A percentile compares a stretch with the other conserved stretches of the same genome.
Conservation (phyloP, 108 stramenopile species). For the Nitzschia palea region DNA sequence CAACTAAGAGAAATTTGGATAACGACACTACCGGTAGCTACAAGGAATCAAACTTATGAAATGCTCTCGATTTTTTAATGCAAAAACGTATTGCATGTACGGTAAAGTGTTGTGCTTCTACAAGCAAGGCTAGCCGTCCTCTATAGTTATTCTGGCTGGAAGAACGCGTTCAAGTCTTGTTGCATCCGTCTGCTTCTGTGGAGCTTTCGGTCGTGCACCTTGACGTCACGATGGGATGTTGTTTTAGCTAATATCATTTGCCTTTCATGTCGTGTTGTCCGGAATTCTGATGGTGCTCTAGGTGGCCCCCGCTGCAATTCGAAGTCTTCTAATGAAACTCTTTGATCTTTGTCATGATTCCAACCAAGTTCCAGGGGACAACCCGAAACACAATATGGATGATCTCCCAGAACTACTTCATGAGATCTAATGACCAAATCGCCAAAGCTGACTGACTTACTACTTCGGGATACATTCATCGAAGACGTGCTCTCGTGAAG, state of each 20-base stretch:
- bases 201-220: background rate
- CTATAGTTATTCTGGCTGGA: background rate
- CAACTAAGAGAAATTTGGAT: too few species aligned
- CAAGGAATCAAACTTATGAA: slow-evolving; percentile 1
- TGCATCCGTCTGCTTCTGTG: background rate
- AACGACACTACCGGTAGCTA: too few species aligned
- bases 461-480: background rate
- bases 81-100: too few species aligned
- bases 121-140: too few species aligned
- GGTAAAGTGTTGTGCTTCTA: too few species aligned
- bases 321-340: slow-evolving; percentile 17
- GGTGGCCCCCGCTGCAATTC: slow-evolving; percentile 4
- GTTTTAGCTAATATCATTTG: background rate
- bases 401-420: slow-evolving; percentile 45
- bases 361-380: slow-evolving; percentile 50
- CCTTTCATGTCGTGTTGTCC: background rate
- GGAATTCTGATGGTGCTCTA: background rate
- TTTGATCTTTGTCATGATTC: slow-evolving; percentile 13
- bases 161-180: background rate
- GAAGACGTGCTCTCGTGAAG: background rate
- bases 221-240: background rate
- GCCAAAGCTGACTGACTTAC: slow-evolving; percentile 36
- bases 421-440: slow-evolving; percentile 37
- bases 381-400: slow-evolving; percentile 53
- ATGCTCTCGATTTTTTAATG: background rate